phyloP scores from a whole-genome alignment of 2,329 filamentous ascomycete species.

The Trichoderma koningiopsis region DNA sequence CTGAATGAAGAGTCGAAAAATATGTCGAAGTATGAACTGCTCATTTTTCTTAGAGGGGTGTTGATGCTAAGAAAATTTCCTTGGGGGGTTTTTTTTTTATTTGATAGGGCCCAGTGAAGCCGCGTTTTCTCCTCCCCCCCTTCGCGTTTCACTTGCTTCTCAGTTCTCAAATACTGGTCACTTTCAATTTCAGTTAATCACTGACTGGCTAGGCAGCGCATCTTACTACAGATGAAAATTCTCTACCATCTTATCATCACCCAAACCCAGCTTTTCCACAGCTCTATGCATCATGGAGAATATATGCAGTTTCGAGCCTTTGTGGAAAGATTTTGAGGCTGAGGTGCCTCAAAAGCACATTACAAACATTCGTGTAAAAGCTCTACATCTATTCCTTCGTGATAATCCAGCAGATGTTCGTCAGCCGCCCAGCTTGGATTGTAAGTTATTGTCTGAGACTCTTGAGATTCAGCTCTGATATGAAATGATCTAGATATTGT shows the following conservation, averaged over 20 bases:
- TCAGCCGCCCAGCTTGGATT: neutral
- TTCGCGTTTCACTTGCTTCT: no score
- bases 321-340: slow-evolving; percentile 30
- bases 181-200: neutral
- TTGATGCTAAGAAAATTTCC: no score
- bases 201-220: neutral
- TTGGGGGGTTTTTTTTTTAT: no score
- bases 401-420: slow-evolving; percentile 4
- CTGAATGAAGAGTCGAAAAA: no score
- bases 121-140: no score
- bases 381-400: slow-evolving; percentile 26
- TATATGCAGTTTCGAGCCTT: slow-evolving; percentile 31
- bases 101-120: no score
- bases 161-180: no score
- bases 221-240: neutral
- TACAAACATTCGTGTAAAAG: slow-evolving; percentile 17
- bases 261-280: neutral
- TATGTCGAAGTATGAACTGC: neutral
- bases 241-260: neutral
- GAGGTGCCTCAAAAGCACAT: slow-evolving; percentile 26
- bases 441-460: neutral
- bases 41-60: no score
- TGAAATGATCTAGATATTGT: slow-evolving; percentile 26
- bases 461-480: neutral
- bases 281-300: slow-evolving; percentile 29